Evolutionary conservation across 2,329 filamentous ascomycete genomes (phyloP), one percentile per base, ranked within the genome.

Genomic region (Trichothecium sympodiale): DNA sequence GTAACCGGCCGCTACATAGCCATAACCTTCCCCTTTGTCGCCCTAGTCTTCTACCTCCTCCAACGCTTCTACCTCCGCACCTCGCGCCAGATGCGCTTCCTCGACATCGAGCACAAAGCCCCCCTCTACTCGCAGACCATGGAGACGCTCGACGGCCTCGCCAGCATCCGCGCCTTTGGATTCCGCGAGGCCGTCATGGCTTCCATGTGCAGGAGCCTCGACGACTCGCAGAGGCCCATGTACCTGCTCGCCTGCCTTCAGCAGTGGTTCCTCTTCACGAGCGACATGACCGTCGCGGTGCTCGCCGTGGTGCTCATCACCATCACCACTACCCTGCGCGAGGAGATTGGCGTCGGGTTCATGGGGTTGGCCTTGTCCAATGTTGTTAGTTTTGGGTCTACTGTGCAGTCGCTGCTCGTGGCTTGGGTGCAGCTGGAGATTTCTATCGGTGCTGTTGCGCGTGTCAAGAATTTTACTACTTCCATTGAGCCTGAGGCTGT

Each of bases 51-150:
- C n/a, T 69, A 64, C 39, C 33, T 60, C 2, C 50, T 71, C 5
- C 67, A 71, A 36, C 64, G 60, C 34, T 56, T 62, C 38, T 74
- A 73, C 43, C 55, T 74, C 3, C 57, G 64, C 1, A 73, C 69
- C 0, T 71, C 67, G 0, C 59, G 67, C 0, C 68, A 71, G 43
- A 47, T 74, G 17, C 57, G 70, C 10, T 57, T 67, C 6, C 52
- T 73, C 2, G 69, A 74, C 34, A 50, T 74, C 1, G 69, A 74
- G 45, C 54, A 60, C 17, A 64, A 66, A 38, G 58, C 60, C 1
- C 64, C 66, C 1, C 53, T 73, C 1, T 70, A 65, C 43, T 63
- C 65, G 1, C 64, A 71, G 29, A 71, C 72, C 41, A 54, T 58
- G 4, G 70, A 74, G 41, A 63, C 62, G 1, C 46, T 70, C 0